Percentiles rank a stretch among this genome's conserved stretches.
Evolutionary conservation across 1,284 basidiomycete genomes (phyloP).

Genomic region (Golubevia pallescens): DNA sequence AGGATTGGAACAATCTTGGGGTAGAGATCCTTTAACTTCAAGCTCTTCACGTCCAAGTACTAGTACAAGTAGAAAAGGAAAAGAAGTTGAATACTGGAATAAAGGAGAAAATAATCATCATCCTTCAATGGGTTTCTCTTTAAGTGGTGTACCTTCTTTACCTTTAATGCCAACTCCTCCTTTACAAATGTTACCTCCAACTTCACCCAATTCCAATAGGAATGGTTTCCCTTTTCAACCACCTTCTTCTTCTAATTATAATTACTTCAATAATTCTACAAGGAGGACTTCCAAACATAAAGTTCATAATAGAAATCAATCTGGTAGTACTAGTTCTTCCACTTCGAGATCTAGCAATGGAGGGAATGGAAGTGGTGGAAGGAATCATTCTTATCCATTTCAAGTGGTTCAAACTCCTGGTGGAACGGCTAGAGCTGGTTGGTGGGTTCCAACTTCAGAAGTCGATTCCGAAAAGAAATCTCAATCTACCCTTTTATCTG

Average conservation of each 20-base stretch:
- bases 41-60: background rate
- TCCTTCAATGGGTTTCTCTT: conserved; percentile 31
- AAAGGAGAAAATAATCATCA: no score
- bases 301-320: conserved; percentile 2
- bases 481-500: background rate
- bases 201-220: conserved; percentile 1
- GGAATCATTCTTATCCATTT: conserved; percentile 39
- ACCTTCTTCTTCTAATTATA: conserved; percentile 4
- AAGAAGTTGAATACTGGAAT: conserved; percentile 27
- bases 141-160: conserved; percentile 31
- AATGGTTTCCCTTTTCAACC: conserved; percentile 16
- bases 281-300: conserved; percentile 1
- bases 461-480: conserved; percentile 21
- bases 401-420: conserved; percentile 49
- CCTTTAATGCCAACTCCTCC: conserved; percentile 41
- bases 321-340: conserved; percentile 3
- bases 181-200: conserved; percentile 45
- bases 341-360: conserved; percentile 1
- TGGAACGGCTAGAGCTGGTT: conserved; percentile 41
- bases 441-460: conserved; percentile 44
- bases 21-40: conserved; percentile 5
- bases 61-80: background rate
- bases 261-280: background rate
- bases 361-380: conserved; percentile 13
- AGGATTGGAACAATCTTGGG: conserved; percentile 23